Evolutionary conservation across 331 rosid species (phyloP).

Genomic region (Malus hybrid): DNA sequence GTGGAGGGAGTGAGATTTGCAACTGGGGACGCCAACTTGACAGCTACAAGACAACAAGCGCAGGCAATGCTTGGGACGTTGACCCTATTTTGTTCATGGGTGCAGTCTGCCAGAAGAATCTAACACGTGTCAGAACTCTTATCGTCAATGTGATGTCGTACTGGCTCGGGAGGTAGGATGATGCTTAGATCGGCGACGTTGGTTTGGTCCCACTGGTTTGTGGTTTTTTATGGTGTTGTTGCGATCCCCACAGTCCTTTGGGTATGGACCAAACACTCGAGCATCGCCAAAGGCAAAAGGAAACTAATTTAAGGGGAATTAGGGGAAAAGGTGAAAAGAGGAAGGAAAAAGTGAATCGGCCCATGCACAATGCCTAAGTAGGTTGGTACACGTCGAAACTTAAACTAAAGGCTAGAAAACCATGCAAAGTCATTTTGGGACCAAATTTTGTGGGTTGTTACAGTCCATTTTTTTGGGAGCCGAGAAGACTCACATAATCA

Average conservation of each 20-base stretch:
- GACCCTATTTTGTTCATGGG: not conserved
- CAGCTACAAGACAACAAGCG: slow-evolving; percentile 35
- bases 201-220: not conserved
- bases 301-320: not conserved
- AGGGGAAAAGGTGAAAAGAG: not conserved
- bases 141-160: not conserved
- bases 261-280: not conserved
- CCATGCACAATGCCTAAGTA: not conserved
- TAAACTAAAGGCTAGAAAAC: not conserved
- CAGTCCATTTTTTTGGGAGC: accelerated
- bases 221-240: not conserved
- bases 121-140: slow-evolving; percentile 3
- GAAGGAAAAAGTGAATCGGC: not conserved
- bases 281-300: not conserved
- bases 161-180: not conserved
- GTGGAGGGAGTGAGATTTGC: not conserved
- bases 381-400: not conserved
- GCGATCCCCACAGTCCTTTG: not conserved
- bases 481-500: no score
- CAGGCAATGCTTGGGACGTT: slow-evolving; percentile 13
- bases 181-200: not conserved
- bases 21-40: slow-evolving; percentile 20
- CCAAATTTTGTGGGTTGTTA: no score
- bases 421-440: no score
- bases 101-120: slow-evolving; percentile 1